Conservation (phyloP, 2,329 filamentous ascomycete genomes). For the Stenocarpella maydis region DNA sequence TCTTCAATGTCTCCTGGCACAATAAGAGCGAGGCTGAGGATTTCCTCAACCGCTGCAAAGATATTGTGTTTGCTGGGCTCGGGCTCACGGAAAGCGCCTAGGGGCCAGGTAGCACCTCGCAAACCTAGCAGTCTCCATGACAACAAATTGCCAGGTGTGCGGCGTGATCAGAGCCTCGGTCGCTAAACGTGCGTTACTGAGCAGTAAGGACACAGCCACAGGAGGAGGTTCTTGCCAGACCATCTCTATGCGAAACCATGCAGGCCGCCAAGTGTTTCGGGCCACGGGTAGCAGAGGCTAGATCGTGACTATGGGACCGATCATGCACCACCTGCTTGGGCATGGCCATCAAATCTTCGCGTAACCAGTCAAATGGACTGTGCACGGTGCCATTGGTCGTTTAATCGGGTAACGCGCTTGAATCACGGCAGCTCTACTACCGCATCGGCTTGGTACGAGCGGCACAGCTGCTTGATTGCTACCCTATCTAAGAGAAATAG, state of each 20-base stretch:
- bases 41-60: not conserved
- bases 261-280: constrained; percentile 3
- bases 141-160: not conserved
- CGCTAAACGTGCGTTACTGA: not conserved
- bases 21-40: not conserved
- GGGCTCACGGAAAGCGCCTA: not conserved
- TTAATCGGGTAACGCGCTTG: not conserved
- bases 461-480: not conserved
- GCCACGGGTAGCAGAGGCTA: not conserved
- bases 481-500: not conserved
- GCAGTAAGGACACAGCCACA: constrained; percentile 3
- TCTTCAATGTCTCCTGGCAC: not conserved
- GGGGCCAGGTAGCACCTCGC: not conserved
- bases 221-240: not conserved
- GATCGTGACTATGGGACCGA: not conserved
- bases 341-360: not conserved
- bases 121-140: too few relatives aligned
- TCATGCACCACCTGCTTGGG: too few relatives aligned
- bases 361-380: not conserved
- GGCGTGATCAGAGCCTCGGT: too few relatives aligned
- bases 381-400: not conserved
- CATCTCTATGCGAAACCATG: not conserved
- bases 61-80: not conserved
- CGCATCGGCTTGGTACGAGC: not conserved
- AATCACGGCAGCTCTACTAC: not conserved